Percentiles rank a stretch among this genome's conserved stretches.
phyloP scores from a whole-genome alignment of 495 filamentous ascomycete species.

The Talaromyces thailandensis region DNA sequence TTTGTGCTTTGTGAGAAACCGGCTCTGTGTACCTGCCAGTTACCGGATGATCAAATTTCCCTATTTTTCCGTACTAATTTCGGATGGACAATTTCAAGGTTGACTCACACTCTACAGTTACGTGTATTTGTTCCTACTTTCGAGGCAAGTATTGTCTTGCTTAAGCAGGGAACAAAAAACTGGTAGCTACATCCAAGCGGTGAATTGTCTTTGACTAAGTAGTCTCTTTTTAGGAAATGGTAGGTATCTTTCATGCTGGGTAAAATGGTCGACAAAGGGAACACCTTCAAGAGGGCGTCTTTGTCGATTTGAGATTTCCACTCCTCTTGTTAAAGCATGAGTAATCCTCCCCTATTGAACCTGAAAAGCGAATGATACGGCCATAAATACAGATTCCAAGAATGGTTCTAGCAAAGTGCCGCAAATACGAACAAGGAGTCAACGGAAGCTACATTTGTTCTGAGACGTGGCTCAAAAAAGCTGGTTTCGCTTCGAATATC shows the following conservation, averaged over 20 bases:
- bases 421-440: not conserved
- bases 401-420: not conserved
- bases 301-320: not conserved
- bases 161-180: no score
- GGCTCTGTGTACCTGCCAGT: not conserved
- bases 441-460: not conserved
- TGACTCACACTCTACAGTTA: not conserved
- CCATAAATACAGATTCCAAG: not conserved
- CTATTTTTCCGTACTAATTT: not conserved
- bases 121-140: not conserved
- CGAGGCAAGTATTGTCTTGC: not conserved
- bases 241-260: not conserved
- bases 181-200: no score
- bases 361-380: no score
- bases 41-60: not conserved
- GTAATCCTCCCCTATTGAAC: not conserved
- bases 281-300: not conserved
- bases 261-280: not conserved
- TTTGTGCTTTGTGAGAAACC: not conserved
- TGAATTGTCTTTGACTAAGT: no score
- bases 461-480: not conserved
- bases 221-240: not conserved
- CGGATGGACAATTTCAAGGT: not conserved
- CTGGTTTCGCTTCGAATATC: not conserved
- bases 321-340: no score